Evolutionary conservation across 2,329 filamentous ascomycete genomes (phyloP).

Genomic region (Talaromyces sp.): DNA sequence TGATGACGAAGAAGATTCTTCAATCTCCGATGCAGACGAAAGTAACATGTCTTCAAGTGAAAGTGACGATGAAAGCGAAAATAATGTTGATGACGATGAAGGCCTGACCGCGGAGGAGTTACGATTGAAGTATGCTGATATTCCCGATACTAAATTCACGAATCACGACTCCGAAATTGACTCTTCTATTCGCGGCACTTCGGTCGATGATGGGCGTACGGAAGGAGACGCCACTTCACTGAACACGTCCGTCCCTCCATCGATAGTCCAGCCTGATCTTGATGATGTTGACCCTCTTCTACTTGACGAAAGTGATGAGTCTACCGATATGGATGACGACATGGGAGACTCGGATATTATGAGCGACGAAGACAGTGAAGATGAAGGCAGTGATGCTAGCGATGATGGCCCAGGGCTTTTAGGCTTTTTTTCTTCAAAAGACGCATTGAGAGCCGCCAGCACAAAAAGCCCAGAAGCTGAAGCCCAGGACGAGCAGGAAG

Average conservation of each 20-base stretch:
- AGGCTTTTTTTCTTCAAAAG: slow-evolving; percentile 48
- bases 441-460: slow-evolving; percentile 25
- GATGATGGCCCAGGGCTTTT: slow-evolving; percentile 42
- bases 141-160: slow-evolving; percentile 29
- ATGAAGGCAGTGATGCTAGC: slow-evolving; percentile 47
- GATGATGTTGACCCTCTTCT: slow-evolving; percentile 46
- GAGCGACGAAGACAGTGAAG: slow-evolving; percentile 36
- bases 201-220: slow-evolving; percentile 18
- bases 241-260: slow-evolving; percentile 27
- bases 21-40: slow-evolving; percentile 51
- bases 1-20: slow-evolving; percentile 23
- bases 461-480: slow-evolving; percentile 23
- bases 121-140: slow-evolving; percentile 46
- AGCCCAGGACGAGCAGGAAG: slow-evolving; percentile 37
- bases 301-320: slow-evolving; percentile 46
- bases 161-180: slow-evolving; percentile 25
- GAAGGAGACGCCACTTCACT: slow-evolving; percentile 25
- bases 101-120: slow-evolving; percentile 47
- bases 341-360: slow-evolving; percentile 36
- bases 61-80: slow-evolving; percentile 42
- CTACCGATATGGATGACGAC: slow-evolving; percentile 49
- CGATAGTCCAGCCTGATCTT: slow-evolving; percentile 26
- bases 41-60: slow-evolving; percentile 49
- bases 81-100: slow-evolving; percentile 43
- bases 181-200: slow-evolving; percentile 22